Evolutionary conservation across 2,329 filamentous ascomycete species (phyloP).

Genomic region (Monosporascus sp.): DNA sequence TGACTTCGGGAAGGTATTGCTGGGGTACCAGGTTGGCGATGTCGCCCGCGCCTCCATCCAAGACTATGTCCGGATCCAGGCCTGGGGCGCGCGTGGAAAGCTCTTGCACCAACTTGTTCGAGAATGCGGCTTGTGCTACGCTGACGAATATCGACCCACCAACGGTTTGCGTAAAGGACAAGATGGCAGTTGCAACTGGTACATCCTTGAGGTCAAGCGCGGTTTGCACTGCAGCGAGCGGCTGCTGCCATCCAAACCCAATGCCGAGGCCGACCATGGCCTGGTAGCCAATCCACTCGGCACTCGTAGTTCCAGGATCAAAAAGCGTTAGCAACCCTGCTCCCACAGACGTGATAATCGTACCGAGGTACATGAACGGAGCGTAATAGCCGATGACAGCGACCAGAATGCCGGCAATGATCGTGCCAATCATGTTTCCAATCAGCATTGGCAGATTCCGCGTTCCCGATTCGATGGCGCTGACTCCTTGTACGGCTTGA

Average conservation of each 20-base stretch:
- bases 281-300: slow-evolving; percentile 54
- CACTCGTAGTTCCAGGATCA: slow-evolving; percentile 36
- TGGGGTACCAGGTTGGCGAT: slow-evolving; percentile 19
- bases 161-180: slow-evolving; percentile 59
- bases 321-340: slow-evolving; percentile 51
- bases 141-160: slow-evolving; percentile 62
- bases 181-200: slow-evolving; percentile 44
- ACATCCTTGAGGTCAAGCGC: slow-evolving; percentile 42
- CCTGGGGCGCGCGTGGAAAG: slow-evolving; percentile 39
- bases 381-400: slow-evolving; percentile 38
- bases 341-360: slow-evolving; percentile 37
- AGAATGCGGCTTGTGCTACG: slow-evolving; percentile 62
- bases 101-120: slow-evolving; percentile 53
- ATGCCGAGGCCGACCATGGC: slow-evolving; percentile 50
- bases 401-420: slow-evolving; percentile 33
- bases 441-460: slow-evolving; percentile 49
- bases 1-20: too few relatives aligned
- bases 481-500: slow-evolving; percentile 47
- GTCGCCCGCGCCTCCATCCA: slow-evolving; percentile 48
- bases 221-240: slow-evolving; percentile 46
- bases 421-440: slow-evolving; percentile 42
- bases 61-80: slow-evolving; percentile 43
- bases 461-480: slow-evolving; percentile 48
- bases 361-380: slow-evolving; percentile 34
- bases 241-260: slow-evolving; percentile 42